Conservation (phyloP, 2,329 filamentous ascomycete species). For the Botrytis paeoniae region DNA sequence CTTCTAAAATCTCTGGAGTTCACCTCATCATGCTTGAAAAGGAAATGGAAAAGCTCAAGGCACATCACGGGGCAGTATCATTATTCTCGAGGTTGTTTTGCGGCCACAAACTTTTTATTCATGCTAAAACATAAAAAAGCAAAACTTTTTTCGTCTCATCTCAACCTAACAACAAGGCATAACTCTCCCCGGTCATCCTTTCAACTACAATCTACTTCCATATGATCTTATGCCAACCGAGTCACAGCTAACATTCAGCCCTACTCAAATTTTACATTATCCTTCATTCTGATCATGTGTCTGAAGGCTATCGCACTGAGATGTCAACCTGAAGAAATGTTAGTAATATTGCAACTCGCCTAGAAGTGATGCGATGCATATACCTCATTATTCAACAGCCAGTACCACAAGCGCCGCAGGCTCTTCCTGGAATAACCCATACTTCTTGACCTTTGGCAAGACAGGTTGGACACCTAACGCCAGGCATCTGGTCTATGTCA, state of each 20-base stretch:
- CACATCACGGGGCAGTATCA: not conserved
- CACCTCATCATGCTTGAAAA: not conserved
- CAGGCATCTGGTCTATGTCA: conserved; percentile 42
- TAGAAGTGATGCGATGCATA: not conserved
- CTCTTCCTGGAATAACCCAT: conserved; percentile 54
- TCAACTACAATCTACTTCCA: not conserved
- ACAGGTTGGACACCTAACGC: conserved; percentile 53
- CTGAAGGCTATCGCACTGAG: not conserved
- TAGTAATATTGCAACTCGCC: not conserved
- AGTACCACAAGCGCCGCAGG: conserved; percentile 37
- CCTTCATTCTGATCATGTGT: not conserved
- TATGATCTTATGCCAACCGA: not conserved
- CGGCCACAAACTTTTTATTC: not conserved
- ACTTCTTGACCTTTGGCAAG: conserved; percentile 49
- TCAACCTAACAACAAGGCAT: not conserved
- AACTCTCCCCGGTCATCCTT: not conserved
- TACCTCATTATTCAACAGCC: conserved; percentile 6
- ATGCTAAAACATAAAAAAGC: not conserved
- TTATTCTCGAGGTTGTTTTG: not conserved
- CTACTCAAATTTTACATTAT: not conserved
- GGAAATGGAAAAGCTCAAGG: not conserved
- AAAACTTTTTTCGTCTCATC: not conserved
- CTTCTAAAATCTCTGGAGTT: not conserved
- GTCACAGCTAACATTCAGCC: not conserved
- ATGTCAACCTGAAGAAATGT: not conserved